Conservation (phyloP, 2,329 filamentous ascomycete species). For the Calonectria montana region DNA sequence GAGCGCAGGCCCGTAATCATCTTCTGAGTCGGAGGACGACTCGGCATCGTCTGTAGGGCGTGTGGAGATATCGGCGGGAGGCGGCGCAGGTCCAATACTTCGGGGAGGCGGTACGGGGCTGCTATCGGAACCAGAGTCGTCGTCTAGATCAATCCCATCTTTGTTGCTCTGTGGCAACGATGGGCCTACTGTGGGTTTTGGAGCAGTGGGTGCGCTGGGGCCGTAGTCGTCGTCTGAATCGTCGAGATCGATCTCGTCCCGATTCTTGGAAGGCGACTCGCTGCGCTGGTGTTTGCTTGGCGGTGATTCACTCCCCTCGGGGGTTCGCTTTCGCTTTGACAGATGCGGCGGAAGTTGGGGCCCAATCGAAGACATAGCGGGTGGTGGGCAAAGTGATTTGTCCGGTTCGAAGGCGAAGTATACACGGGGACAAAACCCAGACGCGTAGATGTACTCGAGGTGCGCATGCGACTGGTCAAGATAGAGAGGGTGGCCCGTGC, state of each 20-base stretch:
- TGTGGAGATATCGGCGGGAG: slow-evolving; percentile 44
- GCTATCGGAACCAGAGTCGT: slow-evolving; percentile 50
- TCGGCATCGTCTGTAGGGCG: slow-evolving; percentile 46
- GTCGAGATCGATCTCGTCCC: slow-evolving; percentile 60
- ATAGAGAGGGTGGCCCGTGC: neutral
- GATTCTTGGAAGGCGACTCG: slow-evolving; percentile 51
- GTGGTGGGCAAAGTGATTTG: neutral
- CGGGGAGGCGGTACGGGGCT: slow-evolving; percentile 51
- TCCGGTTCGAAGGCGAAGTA: neutral
- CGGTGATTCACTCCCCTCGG: slow-evolving; percentile 48
- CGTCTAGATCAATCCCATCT: slow-evolving; percentile 56
- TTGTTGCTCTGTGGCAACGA: slow-evolving; percentile 44
- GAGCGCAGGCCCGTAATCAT: slow-evolving; percentile 71
- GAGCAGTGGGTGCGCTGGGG: slow-evolving; percentile 45
- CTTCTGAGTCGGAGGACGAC: slow-evolving; percentile 58
- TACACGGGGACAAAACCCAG: slow-evolving; percentile 19
- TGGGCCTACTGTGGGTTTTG: slow-evolving; percentile 37
- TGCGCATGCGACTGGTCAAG: slow-evolving; percentile 12
- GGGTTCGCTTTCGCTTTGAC: slow-evolving; percentile 69
- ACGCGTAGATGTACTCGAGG: slow-evolving; percentile 14
- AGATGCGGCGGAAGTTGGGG: slow-evolving; percentile 77
- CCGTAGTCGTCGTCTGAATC: slow-evolving; percentile 54
- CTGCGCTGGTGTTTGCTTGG: slow-evolving; percentile 56
- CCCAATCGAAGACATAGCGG: slow-evolving; percentile 74
- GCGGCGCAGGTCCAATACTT: slow-evolving; percentile 47